These are phyloP conservation scores for Trametes cinnabarina DNA, from an alignment of 768 basidiomycete species.

Conservation along the genomic window DNA sequence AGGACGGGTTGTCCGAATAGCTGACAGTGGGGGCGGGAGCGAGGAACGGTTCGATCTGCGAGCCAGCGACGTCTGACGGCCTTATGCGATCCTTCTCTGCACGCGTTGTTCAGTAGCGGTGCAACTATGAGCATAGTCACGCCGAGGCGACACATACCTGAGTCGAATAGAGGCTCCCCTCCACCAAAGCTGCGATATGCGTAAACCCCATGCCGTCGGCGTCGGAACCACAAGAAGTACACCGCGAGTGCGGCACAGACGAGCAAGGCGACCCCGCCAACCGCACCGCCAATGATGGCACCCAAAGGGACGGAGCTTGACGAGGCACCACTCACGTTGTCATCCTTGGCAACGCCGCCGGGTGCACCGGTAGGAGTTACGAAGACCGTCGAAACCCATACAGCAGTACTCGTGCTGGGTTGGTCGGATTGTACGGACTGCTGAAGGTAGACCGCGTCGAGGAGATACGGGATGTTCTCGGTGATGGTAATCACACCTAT, in stretches of 20 bases:
- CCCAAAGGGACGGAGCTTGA: conserved; percentile 3
- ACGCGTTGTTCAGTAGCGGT: neutral
- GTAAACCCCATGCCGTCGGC: conserved; percentile 5
- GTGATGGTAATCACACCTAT: conserved; percentile 10
- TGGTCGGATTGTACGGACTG: neutral
- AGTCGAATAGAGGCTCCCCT: conserved; percentile 1
- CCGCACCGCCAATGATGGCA: conserved; percentile 20
- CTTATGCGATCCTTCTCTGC: conserved; percentile 8
- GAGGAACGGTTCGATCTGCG: conserved; percentile 11
- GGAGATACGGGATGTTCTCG: conserved; percentile 9
- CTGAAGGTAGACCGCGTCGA: conserved; percentile 20
- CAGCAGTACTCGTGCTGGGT: neutral
- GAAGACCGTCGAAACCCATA: conserved; percentile 17
- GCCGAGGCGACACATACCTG: conserved; percentile 1
- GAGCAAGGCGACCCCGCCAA: conserved; percentile 17
- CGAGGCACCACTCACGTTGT: neutral
- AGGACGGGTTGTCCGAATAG: conserved; percentile 1
- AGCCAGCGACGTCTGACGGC: neutral
- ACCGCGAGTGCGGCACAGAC: conserved; percentile 9
- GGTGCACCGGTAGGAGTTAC: neutral
- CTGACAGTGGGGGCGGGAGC: neutral
- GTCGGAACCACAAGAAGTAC: conserved; percentile 16
- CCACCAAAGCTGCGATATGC: conserved; percentile 6
- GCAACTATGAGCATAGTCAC: neutral
- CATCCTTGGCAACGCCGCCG: neutral